A percentile compares a stretch with the other conserved stretches of the same genome.
These are phyloP conservation scores for Globisporangium nodosum DNA, from an alignment of 352 stramenopile genomes.

Conservation along the genomic window DNA sequence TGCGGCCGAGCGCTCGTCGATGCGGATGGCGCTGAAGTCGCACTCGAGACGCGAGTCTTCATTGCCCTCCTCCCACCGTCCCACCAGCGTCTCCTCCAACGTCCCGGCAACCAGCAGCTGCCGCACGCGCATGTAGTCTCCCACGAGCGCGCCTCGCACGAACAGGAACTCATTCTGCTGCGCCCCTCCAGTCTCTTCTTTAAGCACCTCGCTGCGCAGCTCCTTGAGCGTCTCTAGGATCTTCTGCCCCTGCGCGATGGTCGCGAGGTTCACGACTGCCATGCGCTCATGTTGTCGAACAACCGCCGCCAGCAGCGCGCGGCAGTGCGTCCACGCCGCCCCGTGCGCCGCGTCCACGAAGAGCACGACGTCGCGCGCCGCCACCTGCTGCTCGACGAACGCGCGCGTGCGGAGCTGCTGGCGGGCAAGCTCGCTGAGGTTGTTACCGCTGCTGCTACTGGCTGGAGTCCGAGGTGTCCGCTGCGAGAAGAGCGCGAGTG, in stretches of 20 bases:
- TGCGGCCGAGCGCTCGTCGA: conserved; percentile 15
- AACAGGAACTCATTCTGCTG: conserved; percentile 22
- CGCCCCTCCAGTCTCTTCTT: not conserved
- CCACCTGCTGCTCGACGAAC: conserved; percentile 7
- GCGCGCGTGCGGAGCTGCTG: not conserved
- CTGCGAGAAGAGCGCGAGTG: conserved; percentile 1
- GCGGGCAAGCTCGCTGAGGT: not conserved
- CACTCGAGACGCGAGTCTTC: conserved; percentile 5
- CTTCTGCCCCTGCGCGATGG: conserved; percentile 19
- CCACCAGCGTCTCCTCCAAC: conserved; percentile 3
- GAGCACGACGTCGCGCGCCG: conserved; percentile 8
- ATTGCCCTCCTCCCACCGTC: not conserved
- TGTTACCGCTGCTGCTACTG: not conserved
- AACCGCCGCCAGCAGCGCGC: conserved; percentile 3
- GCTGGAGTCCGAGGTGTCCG: not conserved
- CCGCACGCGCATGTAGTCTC: conserved; percentile 11
- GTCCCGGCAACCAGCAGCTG: conserved; percentile 15
- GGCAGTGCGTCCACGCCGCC: not conserved
- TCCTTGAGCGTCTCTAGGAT: conserved; percentile 18
- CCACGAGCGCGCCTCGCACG: conserved; percentile 16
- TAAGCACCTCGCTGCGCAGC: not conserved
- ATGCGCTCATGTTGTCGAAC: not conserved
- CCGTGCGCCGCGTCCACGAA: conserved; percentile 4
- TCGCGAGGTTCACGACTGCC: conserved; percentile 20
- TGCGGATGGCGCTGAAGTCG: conserved; percentile 18